Evolutionary conservation across 257 asterid genomes (phyloP).

Genomic region (Anisodus acutangulus): DNA sequence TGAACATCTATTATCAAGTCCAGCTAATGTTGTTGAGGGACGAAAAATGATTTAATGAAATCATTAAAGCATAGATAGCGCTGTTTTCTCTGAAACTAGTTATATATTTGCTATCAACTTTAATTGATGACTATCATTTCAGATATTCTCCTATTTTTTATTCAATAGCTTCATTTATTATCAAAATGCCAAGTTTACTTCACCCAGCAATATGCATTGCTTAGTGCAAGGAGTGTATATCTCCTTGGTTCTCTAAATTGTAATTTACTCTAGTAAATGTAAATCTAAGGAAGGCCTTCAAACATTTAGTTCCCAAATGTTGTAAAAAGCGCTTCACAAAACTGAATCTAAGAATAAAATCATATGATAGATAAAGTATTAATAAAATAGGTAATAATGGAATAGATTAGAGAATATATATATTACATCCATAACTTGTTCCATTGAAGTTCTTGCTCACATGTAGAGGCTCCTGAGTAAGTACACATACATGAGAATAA

Average conservation of each 20-base stretch:
- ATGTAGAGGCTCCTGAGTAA: constrained; percentile 26
- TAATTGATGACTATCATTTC: background rate
- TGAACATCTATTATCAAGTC: background rate
- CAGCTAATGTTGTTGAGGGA: constrained; percentile 22
- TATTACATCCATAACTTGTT: background rate
- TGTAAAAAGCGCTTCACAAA: background rate
- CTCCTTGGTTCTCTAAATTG: constrained; percentile 16
- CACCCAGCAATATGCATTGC: constrained; percentile 19
- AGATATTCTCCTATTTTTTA: background rate
- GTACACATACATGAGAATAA: constrained; percentile 6
- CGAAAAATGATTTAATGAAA: constrained; percentile 4
- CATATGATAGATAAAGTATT: background rate
- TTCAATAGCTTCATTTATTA: background rate
- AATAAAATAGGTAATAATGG: background rate
- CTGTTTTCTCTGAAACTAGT: background rate
- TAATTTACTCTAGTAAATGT: constrained; percentile 19
- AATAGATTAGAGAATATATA: background rate
- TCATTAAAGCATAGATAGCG: constrained; percentile 16
- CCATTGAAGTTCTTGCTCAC: constrained; percentile 16
- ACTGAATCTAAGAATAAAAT: background rate
- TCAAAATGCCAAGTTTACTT: constrained; percentile 11
- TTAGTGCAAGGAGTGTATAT: background rate
- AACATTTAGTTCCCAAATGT: constrained; percentile 16
- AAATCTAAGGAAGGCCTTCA: background rate
- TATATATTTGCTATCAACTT: background rate